These are phyloP conservation scores for Epichloe scottii DNA, from an alignment of 2,329 filamentous ascomycete species.

Conservation along the genomic window DNA sequence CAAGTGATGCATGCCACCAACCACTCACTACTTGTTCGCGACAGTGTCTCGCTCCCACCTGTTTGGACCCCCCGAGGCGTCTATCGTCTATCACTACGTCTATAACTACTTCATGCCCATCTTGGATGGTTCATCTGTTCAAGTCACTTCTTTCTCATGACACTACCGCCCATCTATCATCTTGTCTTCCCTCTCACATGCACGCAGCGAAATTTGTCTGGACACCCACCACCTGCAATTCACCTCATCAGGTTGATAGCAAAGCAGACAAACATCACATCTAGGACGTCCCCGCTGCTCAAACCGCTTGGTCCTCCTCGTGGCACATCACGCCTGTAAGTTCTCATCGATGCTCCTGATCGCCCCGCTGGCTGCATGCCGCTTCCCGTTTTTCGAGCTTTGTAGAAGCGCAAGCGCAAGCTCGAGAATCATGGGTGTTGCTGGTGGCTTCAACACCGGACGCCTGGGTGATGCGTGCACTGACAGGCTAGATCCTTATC, in stretches of 20 bases:
- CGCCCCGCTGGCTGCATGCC: not conserved
- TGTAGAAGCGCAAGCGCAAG: not conserved
- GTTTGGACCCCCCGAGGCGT: not conserved
- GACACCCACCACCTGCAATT: not conserved
- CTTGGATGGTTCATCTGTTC: conserved; percentile 6
- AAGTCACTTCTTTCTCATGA: not conserved
- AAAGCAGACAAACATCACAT: conserved; percentile 1
- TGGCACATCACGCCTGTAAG: conserved; percentile 3
- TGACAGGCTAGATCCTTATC: not conserved
- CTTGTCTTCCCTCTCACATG: not conserved
- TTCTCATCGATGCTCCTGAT: conserved; percentile 3
- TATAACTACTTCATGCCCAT: conserved; percentile 5
- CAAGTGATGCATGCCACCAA: not conserved
- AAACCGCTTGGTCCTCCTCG: conserved; percentile 5
- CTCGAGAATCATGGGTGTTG: too few species aligned
- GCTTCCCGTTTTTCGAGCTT: not conserved
- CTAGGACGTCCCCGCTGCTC: not conserved
- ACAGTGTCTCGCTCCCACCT: not conserved
- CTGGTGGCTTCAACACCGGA: not conserved
- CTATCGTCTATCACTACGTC: not conserved
- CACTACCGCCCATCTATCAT: too few species aligned
- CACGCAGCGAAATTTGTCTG: not conserved
- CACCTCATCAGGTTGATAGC: not conserved
- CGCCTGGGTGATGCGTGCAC: not conserved
- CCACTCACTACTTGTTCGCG: not conserved